These are phyloP conservation scores for Puccinia hordei DNA, from an alignment of 1,284 basidiomycete species.

Conservation along the genomic window DNA sequence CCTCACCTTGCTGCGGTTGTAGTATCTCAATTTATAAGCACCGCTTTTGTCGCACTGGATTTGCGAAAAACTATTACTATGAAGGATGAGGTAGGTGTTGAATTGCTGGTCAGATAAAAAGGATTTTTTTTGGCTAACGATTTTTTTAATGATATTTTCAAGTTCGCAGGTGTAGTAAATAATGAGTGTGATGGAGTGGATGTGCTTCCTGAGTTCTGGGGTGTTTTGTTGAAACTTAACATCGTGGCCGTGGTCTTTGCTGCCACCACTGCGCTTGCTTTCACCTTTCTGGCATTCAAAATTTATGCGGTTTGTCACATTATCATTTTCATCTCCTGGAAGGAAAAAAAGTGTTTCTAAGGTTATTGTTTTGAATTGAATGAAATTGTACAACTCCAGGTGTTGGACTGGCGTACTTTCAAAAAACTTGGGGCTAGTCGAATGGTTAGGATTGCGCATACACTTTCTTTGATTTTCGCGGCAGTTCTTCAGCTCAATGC, in stretches of 20 bases:
- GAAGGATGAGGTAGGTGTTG: slow-evolving; percentile 10
- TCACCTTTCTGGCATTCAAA: slow-evolving; percentile 30
- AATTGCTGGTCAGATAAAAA: not conserved
- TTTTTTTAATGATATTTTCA: not conserved
- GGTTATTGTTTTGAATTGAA: not conserved
- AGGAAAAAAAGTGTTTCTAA: not conserved
- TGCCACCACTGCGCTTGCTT: not conserved
- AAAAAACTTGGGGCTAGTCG: slow-evolving; percentile 40
- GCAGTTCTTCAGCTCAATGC: slow-evolving; percentile 46
- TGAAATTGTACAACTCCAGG: not conserved
- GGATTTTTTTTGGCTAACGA: not conserved
- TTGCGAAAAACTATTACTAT: slow-evolving; percentile 9
- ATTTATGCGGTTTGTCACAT: slow-evolving; percentile 33
- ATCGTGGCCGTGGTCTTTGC: slow-evolving; percentile 23
- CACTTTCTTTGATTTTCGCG: slow-evolving; percentile 33
- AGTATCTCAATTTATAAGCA: slow-evolving; percentile 22
- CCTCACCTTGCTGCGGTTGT: slow-evolving; percentile 45
- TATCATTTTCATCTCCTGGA: not conserved
- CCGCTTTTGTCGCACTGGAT: slow-evolving; percentile 9
- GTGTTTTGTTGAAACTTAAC: slow-evolving; percentile 13
- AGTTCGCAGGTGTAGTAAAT: slow-evolving; percentile 22
- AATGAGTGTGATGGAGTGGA: slow-evolving; percentile 40
- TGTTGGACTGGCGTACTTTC: slow-evolving; percentile 48
- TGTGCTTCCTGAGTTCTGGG: slow-evolving; percentile 43
- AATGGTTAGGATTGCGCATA: slow-evolving; percentile 37